These are phyloP conservation scores for Podospora comata DNA, from an alignment of 495 filamentous ascomycete genomes.

Conservation along the genomic window DNA sequence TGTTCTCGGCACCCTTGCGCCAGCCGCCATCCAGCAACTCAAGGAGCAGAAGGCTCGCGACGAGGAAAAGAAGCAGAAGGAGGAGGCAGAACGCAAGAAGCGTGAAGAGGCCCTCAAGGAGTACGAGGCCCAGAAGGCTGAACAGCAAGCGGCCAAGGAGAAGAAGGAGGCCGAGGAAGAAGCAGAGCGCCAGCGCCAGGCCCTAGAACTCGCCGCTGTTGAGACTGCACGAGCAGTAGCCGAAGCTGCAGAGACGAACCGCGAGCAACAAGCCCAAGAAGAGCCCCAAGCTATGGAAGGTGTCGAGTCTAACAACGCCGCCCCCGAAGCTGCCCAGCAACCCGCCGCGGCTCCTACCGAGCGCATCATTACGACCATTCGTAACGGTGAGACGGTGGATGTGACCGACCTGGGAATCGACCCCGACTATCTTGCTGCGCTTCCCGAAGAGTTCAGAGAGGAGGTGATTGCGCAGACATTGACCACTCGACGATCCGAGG, in stretches of 20 bases:
- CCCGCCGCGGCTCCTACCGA: conserved; percentile 30
- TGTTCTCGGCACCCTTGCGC: conserved; percentile 72
- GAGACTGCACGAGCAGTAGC: conserved; percentile 43
- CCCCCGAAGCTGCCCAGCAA: conserved; percentile 31
- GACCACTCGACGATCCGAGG: conserved; percentile 75
- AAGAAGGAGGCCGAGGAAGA: conserved; percentile 58
- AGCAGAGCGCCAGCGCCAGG: conserved; percentile 49
- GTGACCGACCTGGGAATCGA: conserved; percentile 95
- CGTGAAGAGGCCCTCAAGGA: conserved; percentile 52
- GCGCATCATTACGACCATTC: conserved; percentile 74
- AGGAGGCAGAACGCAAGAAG: conserved; percentile 63
- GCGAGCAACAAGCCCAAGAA: conserved; percentile 14
- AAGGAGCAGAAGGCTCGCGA: conserved; percentile 60
- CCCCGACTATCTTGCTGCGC: conserved; percentile 83
- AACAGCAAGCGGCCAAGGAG: conserved; percentile 54
- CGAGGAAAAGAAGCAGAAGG: conserved; percentile 57
- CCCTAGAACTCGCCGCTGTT: conserved; percentile 51
- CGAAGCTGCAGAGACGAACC: conserved; percentile 15
- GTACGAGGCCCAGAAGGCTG: conserved; percentile 57
- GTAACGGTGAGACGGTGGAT: conserved; percentile 72
- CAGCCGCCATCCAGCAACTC: conserved; percentile 78
- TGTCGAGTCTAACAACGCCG: conserved; percentile 58
- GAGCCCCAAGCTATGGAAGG: conserved; percentile 79
- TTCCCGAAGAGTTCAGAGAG: conserved; percentile 92
- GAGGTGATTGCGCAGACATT: conserved; percentile 90